Evolutionary conservation across 306 rosid genomes (phyloP), one percentile per base, ranked within the genome.

Genomic region (Vigna radiata): DNA sequence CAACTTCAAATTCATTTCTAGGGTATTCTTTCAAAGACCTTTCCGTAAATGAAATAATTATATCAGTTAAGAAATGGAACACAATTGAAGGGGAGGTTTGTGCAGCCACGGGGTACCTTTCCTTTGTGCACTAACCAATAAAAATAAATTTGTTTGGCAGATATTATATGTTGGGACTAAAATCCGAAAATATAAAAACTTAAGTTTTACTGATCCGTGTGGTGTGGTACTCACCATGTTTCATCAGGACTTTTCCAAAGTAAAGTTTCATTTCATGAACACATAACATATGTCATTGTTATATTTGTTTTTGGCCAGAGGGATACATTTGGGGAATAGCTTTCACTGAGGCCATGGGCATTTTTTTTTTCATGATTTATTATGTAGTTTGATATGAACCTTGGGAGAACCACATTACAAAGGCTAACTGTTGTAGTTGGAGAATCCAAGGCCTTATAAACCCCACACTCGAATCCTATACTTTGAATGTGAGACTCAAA

Each of bases 241-340:
- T 53, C 54, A 19, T 58, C 11, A n/a, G 3, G 55, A 50, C 12
- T 13, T 63, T 63, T 62, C 50, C 14, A 25, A 50, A 65, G 53
- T 65, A 36, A 70, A 80, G 76, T 74, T 36, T 31, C 76, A 19
- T 70, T 81, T 59, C 48, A 63, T 65, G 1, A 43, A 55, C 14
- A 41, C 23, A 21, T 21, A 21, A 21, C 23, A 21, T 21, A 11
- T 72, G 9, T 64, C 33, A 54, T 75, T 59, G 61, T 31, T 47
- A 18, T 72, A 61, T 58, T 63, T 39, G 36, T 21, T 41, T 63
- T 61, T 61, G 54, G 50, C 27, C 37, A 25, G 72, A 25, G 63
- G 59, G 52, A 31, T 68, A 53, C 55, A 52, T 79, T 74, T 47
- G 69, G 23, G 44, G 49, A 70, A 39, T 66, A 37, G 6, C 25